phyloP scores from a whole-genome alignment of 2,329 filamentous ascomycete species.

The Epichloe elymi region DNA sequence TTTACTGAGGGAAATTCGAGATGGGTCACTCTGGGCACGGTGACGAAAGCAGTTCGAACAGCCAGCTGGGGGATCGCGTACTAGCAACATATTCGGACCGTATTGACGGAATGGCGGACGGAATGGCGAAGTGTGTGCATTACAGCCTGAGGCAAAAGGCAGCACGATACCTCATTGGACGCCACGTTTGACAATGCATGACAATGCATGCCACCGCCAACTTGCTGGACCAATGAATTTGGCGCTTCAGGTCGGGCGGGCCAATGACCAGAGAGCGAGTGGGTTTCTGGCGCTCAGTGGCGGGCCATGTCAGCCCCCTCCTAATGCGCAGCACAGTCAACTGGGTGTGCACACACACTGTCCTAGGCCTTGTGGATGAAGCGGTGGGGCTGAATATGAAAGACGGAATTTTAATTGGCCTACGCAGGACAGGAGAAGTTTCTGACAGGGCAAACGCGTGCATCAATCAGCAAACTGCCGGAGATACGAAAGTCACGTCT shows the following conservation, averaged over 20 bases:
- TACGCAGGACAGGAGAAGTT: no score
- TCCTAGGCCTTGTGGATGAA: background rate
- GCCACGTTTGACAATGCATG: constrained; percentile 2
- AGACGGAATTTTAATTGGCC: background rate
- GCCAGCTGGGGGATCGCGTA: constrained; percentile 5
- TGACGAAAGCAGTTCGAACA: constrained; percentile 8
- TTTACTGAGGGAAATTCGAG: background rate
- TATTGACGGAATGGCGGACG: background rate
- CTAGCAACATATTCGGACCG: constrained; percentile 8
- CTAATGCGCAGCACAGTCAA: no score
- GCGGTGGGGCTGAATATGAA: background rate
- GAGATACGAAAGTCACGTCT: no score
- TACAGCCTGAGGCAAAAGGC: constrained; percentile 9
- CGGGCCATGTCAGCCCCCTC: background rate
- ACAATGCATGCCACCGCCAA: background rate
- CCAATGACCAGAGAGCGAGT: background rate
- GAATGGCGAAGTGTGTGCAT: background rate
- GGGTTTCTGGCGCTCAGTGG: background rate
- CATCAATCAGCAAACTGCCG: no score
- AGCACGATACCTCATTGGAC: constrained; percentile 4
- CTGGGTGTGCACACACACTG: background rate
- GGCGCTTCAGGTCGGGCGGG: fast-evolving
- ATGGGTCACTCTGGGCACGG: constrained; percentile 4
- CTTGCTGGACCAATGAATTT: constrained; percentile 2
- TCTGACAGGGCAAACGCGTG: no score